phyloP scores from a whole-genome alignment of 179 eudicot species.

The Beta corolliflora region DNA sequence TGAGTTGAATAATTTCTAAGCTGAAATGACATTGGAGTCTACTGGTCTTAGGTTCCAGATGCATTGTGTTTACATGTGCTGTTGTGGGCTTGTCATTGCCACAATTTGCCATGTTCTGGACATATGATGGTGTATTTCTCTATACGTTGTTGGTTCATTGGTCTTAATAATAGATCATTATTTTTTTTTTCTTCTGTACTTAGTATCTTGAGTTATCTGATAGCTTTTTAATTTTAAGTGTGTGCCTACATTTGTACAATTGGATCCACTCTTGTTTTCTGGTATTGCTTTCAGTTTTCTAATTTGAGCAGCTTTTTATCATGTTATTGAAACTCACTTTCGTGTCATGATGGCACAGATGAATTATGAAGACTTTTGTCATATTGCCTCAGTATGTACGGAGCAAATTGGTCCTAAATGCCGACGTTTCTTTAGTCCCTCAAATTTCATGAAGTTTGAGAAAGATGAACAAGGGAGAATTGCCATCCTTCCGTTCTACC shows the following conservation, averaged over 20 bases:
- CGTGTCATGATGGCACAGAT: conserved; percentile 50
- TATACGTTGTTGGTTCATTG: background rate
- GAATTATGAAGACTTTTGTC: conserved; percentile 99
- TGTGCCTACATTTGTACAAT: background rate
- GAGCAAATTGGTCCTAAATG: conserved; percentile 99
- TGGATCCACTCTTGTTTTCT: background rate
- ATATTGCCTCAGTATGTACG: conserved; percentile 96
- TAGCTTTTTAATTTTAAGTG: background rate
- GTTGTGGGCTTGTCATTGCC: background rate
- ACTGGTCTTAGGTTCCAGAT: background rate
- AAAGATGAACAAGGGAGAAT: conserved; percentile 98
- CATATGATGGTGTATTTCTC: background rate
- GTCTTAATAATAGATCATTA: background rate
- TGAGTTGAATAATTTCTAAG: background rate
- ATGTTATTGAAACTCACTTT: conserved; percentile 20
- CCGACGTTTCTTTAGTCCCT: conserved; percentile 96
- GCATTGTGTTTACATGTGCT: too few relatives aligned
- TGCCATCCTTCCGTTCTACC: conserved; percentile 96
- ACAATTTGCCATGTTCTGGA: background rate
- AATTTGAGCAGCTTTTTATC: background rate
- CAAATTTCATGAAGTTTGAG: conserved; percentile 99
- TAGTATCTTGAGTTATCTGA: background rate
- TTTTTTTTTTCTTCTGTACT: background rate
- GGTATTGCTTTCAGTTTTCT: background rate
- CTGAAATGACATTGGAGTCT: background rate